phyloP scores from a whole-genome alignment of 129 eudicot genomes.

The Flaveria brownii region DNA sequence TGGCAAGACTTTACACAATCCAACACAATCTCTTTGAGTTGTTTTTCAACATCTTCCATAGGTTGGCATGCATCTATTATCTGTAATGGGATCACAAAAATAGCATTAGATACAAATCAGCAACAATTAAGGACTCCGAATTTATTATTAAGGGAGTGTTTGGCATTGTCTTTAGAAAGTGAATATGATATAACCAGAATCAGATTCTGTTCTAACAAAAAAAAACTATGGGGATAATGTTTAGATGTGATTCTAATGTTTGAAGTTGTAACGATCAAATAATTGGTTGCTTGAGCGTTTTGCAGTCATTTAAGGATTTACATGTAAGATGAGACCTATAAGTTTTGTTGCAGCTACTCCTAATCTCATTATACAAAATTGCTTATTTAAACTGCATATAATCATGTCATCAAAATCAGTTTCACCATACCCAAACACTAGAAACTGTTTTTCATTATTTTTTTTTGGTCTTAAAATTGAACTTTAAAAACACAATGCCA shows the following conservation, averaged over 20 bases:
- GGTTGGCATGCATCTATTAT: slow-evolving; percentile 70
- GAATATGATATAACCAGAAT: not conserved
- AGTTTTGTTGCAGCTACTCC: not conserved
- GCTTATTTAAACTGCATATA: not conserved
- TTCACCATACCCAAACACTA: not conserved
- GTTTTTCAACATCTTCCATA: slow-evolving; percentile 72
- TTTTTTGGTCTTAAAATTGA: not conserved
- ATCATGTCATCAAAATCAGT: not conserved
- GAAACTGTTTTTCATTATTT: not conserved
- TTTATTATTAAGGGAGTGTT: no score
- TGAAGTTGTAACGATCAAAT: not conserved
- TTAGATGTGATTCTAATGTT: not conserved
- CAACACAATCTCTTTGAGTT: slow-evolving; percentile 51
- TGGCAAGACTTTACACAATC: slow-evolving; percentile 59
- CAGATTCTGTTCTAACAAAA: not conserved
- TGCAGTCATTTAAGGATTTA: not conserved
- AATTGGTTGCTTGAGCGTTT: not conserved
- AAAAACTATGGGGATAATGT: not conserved
- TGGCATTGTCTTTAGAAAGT: not conserved
- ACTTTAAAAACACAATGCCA: not conserved
- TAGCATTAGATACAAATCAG: no score
- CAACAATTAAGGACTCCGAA: not conserved
- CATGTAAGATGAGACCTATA: not conserved
- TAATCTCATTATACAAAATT: not conserved
- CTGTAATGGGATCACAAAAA: slow-evolving; percentile 39